Conservation (phyloP, 768 basidiomycete genomes). For the Paxillus ammoniavirescens region DNA sequence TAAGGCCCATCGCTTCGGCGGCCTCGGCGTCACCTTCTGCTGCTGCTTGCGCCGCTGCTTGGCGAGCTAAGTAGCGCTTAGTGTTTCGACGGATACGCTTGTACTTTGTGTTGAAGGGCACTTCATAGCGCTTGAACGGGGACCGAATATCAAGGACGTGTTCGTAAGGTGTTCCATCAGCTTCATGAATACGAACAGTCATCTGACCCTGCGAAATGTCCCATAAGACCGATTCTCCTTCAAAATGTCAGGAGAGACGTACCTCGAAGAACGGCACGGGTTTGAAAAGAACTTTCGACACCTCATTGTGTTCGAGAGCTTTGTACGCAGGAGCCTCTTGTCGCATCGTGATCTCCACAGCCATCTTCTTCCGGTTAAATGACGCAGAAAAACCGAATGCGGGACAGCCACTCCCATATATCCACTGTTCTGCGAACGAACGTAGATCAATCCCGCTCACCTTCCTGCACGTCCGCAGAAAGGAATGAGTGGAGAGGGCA, state of each 20-base stretch:
- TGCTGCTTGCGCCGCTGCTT: constrained; percentile 89
- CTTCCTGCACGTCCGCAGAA: constrained; percentile 89
- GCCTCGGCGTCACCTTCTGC: constrained; percentile 91
- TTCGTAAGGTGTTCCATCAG: constrained; percentile 98
- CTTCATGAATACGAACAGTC: constrained; percentile 98
- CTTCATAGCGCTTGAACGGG: constrained; percentile 90
- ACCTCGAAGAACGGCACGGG: constrained; percentile 92
- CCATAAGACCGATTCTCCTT: not conserved
- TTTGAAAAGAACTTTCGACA: constrained; percentile 65
- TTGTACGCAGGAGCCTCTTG: constrained; percentile 82
- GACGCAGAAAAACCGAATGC: constrained; percentile 85
- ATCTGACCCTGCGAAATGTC: constrained; percentile 72
- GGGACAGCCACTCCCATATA: constrained; percentile 96
- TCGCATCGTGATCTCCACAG: constrained; percentile 92
- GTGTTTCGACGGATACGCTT: constrained; percentile 95
- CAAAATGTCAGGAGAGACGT: constrained; percentile 12
- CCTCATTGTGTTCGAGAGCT: constrained; percentile 62
- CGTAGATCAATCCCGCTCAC: constrained; percentile 89
- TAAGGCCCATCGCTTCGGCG: constrained; percentile 89
- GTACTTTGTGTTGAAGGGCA: constrained; percentile 98
- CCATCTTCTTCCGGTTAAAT: constrained; percentile 98
- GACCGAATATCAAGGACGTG: constrained; percentile 92
- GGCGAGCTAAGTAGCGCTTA: constrained; percentile 91
- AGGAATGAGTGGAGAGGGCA: constrained; percentile 83
- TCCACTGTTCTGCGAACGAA: constrained; percentile 98